Evolutionary conservation across 345 rosid species (phyloP).

Genomic region (Gossypium stocksii): DNA sequence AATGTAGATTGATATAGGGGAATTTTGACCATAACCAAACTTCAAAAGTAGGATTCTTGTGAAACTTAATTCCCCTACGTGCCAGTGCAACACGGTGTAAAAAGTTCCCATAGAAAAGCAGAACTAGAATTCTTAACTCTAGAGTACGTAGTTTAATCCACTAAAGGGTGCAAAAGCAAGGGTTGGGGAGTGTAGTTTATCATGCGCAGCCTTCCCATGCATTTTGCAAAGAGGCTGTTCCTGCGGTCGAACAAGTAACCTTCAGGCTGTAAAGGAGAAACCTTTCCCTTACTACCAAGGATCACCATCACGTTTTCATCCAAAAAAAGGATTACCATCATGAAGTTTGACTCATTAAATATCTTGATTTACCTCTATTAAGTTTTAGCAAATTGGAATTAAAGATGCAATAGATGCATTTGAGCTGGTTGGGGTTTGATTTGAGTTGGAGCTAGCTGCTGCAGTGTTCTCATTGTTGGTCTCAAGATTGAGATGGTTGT

Average conservation of each 20-base stretch:
- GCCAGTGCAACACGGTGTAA: neutral
- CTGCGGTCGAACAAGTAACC: neutral
- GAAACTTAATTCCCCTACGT: neutral
- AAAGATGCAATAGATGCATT: neutral
- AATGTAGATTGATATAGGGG: slow-evolving; percentile 8
- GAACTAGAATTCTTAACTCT: neutral
- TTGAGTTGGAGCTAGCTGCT: slow-evolving; percentile 1
- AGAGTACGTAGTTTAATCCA: neutral
- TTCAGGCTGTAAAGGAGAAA: neutral
- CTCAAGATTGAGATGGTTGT: neutral
- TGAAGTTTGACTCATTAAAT: slow-evolving; percentile 8
- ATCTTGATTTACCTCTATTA: neutral
- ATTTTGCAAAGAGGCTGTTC: neutral
- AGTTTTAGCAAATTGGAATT: slow-evolving; percentile 2
- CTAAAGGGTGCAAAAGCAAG: neutral
- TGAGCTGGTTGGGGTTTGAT: neutral
- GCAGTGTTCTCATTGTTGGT: neutral
- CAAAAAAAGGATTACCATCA: neutral
- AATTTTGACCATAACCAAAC: neutral
- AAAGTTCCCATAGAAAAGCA: neutral
- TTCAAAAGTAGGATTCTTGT: neutral
- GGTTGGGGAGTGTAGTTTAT: neutral
- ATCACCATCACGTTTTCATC: neutral
- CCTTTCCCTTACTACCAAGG: neutral
- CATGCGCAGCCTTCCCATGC: neutral